These are phyloP conservation scores for Geranium rotundifolium DNA, from an alignment of 345 rosid species.

Conservation along the genomic window DNA sequence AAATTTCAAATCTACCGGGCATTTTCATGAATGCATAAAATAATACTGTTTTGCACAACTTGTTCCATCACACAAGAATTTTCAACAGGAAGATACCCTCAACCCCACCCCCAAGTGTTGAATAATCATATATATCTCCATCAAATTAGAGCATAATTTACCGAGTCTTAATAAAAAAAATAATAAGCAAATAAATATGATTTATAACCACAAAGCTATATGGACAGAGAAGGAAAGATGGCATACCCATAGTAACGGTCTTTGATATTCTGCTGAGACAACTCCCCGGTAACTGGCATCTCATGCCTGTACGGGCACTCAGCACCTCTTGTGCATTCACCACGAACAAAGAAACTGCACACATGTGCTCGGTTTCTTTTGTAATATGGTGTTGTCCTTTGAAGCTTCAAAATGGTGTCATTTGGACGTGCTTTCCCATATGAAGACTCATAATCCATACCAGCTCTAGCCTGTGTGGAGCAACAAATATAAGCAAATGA, in stretches of 20 bases:
- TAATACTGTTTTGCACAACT: no score
- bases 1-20: no score
- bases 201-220: no score
- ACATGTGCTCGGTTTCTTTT: conserved; percentile 90
- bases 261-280: conserved; percentile 90
- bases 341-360: conserved; percentile 87
- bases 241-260: conserved; percentile 94
- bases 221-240: not conserved
- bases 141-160: no score
- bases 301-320: conserved; percentile 97
- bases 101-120: no score
- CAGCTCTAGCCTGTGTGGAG: conserved; percentile 72
- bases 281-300: conserved; percentile 91
- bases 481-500: not conserved
- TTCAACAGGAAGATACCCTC: no score
- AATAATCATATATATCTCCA: no score
- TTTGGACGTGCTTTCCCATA: conserved; percentile 73
- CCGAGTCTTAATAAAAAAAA: no score
- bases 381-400: conserved; percentile 85
- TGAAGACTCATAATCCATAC: conserved; percentile 92
- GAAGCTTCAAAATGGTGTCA: conserved; percentile 89
- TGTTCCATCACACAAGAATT: no score
- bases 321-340: conserved; percentile 92
- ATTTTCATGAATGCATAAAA: no score
- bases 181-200: no score